phyloP scores from a whole-genome alignment of 495 filamentous ascomycete species.

The Penicillium desertorum region DNA sequence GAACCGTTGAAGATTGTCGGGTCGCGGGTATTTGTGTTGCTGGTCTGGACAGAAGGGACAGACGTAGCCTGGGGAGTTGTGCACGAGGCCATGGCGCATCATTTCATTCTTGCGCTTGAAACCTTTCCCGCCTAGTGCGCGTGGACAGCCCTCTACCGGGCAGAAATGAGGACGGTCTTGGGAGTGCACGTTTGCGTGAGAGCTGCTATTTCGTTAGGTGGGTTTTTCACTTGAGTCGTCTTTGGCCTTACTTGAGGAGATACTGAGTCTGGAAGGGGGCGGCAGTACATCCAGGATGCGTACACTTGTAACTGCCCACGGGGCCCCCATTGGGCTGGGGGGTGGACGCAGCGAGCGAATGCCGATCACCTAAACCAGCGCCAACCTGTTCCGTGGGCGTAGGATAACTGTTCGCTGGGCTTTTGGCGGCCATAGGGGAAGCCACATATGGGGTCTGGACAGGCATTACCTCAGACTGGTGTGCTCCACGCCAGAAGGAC shows the following conservation, averaged over 20 bases:
- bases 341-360: constrained; percentile 19
- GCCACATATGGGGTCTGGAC: constrained; percentile 32
- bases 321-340: constrained; percentile 28
- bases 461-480: constrained; percentile 28
- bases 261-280: constrained; percentile 92
- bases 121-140: constrained; percentile 81
- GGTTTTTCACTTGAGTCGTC: not conserved
- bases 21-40: constrained; percentile 94
- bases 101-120: constrained; percentile 99
- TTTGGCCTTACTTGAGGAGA: constrained; percentile 62
- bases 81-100: constrained; percentile 95
- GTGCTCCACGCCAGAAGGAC: constrained; percentile 28
- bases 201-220: constrained; percentile 55
- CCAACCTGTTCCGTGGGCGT: constrained; percentile 43
- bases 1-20: constrained; percentile 96
- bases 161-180: constrained; percentile 90
- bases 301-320: constrained; percentile 56
- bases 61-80: constrained; percentile 92
- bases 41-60: constrained; percentile 96
- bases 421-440: constrained; percentile 33
- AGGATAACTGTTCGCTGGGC: constrained; percentile 42
- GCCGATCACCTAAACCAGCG: constrained; percentile 25
- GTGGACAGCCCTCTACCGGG: constrained; percentile 72
- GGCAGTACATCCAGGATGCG: constrained; percentile 74
- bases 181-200: constrained; percentile 97